Evolutionary conservation across 495 filamentous ascomycete genomes (phyloP).

Genomic region (Bombardia bombarda): DNA sequence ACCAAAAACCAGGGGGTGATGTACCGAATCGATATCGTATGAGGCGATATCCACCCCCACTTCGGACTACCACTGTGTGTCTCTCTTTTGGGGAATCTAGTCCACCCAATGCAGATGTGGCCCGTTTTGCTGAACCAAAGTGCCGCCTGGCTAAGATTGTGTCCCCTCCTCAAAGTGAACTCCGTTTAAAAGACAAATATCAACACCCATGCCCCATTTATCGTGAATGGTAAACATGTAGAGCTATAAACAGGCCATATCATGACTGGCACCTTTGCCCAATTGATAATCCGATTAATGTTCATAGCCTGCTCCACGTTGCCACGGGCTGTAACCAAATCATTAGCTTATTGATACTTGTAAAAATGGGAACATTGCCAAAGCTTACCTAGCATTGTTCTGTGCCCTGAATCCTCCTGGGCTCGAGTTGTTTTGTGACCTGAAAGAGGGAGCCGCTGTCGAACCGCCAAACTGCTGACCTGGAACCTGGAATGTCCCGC

Average conservation of each 20-base stretch:
- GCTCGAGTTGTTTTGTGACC: conserved; percentile 29
- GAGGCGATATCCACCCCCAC: background rate
- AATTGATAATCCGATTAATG: conserved; percentile 7
- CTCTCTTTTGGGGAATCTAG: no score
- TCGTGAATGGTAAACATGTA: conserved; percentile 7
- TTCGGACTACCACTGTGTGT: background rate
- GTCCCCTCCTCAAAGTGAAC: background rate
- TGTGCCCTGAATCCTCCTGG: conserved; percentile 32
- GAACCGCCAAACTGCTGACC: conserved; percentile 5
- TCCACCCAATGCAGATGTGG: background rate
- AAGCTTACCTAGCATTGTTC: conserved; percentile 39
- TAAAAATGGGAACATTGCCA: conserved; percentile 1
- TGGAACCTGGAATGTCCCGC: background rate
- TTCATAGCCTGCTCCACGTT: conserved; percentile 49
- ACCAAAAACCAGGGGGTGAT: background rate
- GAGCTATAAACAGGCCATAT: conserved; percentile 6
- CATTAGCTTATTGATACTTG: conserved; percentile 7
- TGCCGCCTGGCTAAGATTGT: background rate
- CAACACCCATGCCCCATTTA: conserved; percentile 7
- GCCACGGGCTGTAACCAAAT: conserved; percentile 40
- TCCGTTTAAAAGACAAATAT: background rate
- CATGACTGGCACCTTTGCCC: background rate
- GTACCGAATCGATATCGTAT: background rate
- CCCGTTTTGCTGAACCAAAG: background rate
- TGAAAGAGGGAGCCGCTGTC: conserved; percentile 7